A percentile compares a stretch with the other conserved stretches of the same genome.
Evolutionary conservation across 129 eudicot genomes (phyloP).

Genomic region (Flaveria brownii): DNA sequence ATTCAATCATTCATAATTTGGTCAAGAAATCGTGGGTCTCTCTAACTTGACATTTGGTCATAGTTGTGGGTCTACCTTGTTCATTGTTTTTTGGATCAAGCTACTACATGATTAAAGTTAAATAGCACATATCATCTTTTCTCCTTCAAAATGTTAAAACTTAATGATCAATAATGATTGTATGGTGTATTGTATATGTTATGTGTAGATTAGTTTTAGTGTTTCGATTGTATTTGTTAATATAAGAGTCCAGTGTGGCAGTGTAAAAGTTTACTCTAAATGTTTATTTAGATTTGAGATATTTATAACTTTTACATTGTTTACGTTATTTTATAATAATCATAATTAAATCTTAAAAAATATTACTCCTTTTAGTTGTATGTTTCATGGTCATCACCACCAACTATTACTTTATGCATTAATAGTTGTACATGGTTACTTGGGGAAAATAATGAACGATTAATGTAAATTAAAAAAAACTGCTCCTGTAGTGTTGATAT

Average conservation of each 20-base stretch:
- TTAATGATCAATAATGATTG: not conserved
- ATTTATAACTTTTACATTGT: no score
- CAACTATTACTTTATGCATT: no score
- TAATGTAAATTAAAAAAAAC: no score
- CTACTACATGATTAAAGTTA: slow-evolving; percentile 32
- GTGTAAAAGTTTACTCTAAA: not conserved
- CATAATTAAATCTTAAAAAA: no score
- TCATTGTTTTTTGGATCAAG: slow-evolving; percentile 31
- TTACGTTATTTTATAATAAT: no score
- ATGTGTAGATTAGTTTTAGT: not conserved
- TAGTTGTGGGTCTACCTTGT: slow-evolving; percentile 37
- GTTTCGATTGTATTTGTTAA: not conserved
- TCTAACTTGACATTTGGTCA: slow-evolving; percentile 39
- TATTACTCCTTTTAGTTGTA: no score
- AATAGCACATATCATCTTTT: slow-evolving; percentile 23
- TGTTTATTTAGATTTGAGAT: no score
- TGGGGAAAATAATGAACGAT: no score
- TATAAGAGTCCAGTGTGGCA: not conserved
- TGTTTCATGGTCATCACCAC: no score
- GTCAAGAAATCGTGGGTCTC: slow-evolving; percentile 34
- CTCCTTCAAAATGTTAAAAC: not conserved
- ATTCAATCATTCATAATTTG: slow-evolving; percentile 24
- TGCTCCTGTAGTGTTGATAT: no score
- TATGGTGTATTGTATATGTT: not conserved
- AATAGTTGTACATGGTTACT: no score